phyloP scores from a whole-genome alignment of 2,329 filamentous ascomycete species.

The Penicillium sp. region DNA sequence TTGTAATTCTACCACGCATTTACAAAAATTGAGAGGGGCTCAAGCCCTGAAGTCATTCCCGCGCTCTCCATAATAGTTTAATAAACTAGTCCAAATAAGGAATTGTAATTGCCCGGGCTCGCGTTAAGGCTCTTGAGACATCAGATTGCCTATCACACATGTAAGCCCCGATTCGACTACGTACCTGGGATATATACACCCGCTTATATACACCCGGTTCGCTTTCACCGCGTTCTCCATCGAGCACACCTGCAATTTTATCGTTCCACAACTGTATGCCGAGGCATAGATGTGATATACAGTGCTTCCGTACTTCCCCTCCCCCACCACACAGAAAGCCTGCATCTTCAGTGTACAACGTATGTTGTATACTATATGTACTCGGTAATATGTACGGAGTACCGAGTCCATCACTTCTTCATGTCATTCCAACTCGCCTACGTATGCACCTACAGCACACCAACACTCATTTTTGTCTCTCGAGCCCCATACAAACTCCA shows the following conservation, averaged over 20 bases:
- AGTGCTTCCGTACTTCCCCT: conserved; percentile 3
- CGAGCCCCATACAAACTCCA: neutral
- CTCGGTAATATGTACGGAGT: neutral
- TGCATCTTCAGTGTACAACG: neutral
- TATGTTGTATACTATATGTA: neutral
- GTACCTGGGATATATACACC: neutral
- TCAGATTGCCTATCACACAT: conserved; percentile 1
- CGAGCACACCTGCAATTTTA: neutral
- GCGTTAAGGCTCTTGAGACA: neutral
- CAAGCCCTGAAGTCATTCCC: neutral
- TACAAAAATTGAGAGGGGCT: neutral
- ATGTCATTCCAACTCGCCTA: neutral
- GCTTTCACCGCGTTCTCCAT: conserved; percentile 1
- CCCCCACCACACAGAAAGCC: neutral
- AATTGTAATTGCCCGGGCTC: neutral
- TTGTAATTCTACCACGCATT: neutral
- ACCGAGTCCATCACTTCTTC: neutral
- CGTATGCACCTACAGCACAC: neutral
- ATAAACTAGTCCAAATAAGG: neutral
- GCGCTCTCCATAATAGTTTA: neutral
- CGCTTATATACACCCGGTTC: neutral
- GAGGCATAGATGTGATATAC: conserved; percentile 9
- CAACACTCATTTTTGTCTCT: neutral
- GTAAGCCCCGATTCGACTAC: neutral
- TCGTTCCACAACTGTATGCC: conserved; percentile 1